Evolutionary conservation across 176 grass and related monocot species (phyloP).

Genomic region (Echinochloa phyllopogon): DNA sequence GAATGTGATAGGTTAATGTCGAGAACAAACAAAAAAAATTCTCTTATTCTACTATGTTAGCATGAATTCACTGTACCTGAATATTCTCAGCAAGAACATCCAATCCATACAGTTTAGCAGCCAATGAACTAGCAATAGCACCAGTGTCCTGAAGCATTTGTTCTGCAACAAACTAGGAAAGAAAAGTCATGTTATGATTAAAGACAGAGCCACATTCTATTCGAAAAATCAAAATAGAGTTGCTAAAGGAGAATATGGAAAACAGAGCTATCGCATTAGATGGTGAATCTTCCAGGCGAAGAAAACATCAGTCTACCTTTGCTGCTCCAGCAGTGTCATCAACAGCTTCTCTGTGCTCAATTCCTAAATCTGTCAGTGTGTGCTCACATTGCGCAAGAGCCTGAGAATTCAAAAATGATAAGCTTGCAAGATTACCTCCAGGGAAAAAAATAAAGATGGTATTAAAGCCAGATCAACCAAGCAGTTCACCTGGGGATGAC

Average conservation of each 20-base stretch:
- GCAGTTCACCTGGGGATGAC: constrained; percentile 75
- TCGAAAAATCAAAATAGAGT: constrained; percentile 1
- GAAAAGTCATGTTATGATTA: constrained; percentile 13
- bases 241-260: background rate
- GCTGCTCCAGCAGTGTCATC: constrained; percentile 93
- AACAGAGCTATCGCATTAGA: constrained; percentile 2
- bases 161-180: constrained; percentile 68
- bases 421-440: background rate
- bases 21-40: constrained; percentile 6
- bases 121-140: constrained; percentile 81
- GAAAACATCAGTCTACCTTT: constrained; percentile 60
- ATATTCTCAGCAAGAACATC: constrained; percentile 92
- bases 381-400: constrained; percentile 95
- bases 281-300: constrained; percentile 9
- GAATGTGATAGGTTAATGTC: constrained; percentile 32
- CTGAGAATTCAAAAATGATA: constrained; percentile 51
- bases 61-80: constrained; percentile 61
- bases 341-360: constrained; percentile 90
- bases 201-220: background rate
- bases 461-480: constrained; percentile 19
- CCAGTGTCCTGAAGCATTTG: constrained; percentile 72
- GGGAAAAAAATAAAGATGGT: background rate
- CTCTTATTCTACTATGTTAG: constrained; percentile 3
- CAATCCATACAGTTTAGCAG: constrained; percentile 88
- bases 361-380: constrained; percentile 72